These are phyloP conservation scores for Cyberlindnera nakhonratchasimensis DNA, from an alignment of 805 yeast genomes.

Conservation along the genomic window DNA sequence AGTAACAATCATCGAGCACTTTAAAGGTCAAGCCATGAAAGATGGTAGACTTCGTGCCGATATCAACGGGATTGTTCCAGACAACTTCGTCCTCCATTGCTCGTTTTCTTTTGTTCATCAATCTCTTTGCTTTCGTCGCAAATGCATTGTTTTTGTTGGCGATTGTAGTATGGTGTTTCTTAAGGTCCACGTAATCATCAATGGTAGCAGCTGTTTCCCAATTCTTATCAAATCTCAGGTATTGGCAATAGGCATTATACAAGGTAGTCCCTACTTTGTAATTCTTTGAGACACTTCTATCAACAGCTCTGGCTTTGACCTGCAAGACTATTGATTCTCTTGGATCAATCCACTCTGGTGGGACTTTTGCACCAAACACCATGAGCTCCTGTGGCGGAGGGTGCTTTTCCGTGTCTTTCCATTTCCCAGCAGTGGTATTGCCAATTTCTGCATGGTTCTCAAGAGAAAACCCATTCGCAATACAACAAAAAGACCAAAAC, in stretches of 20 bases:
- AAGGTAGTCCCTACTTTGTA: slow-evolving; percentile 70
- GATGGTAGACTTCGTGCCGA: slow-evolving; percentile 30
- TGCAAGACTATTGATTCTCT: slow-evolving; percentile 73
- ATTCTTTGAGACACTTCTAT: slow-evolving; percentile 40
- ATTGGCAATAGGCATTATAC: slow-evolving; percentile 69
- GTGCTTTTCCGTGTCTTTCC: slow-evolving; percentile 44
- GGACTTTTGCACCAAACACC: slow-evolving; percentile 57
- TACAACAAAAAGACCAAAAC: slow-evolving; percentile 67
- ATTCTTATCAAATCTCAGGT: slow-evolving; percentile 66
- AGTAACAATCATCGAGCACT: slow-evolving; percentile 48
- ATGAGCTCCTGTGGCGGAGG: slow-evolving; percentile 42
- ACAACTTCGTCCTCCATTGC: slow-evolving; percentile 23
- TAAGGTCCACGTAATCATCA: slow-evolving; percentile 46
- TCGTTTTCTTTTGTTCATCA: slow-evolving; percentile 17
- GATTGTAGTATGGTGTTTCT: slow-evolving; percentile 20
- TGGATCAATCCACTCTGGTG: slow-evolving; percentile 80
- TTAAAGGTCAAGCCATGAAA: slow-evolving; percentile 47
- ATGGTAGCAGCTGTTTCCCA: slow-evolving; percentile 53
- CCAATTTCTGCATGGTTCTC: slow-evolving; percentile 60
- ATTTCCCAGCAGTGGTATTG: slow-evolving; percentile 52
- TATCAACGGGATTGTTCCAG: slow-evolving; percentile 21
- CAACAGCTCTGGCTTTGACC: slow-evolving; percentile 75
- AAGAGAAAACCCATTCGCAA: slow-evolving; percentile 79
- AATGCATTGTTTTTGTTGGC: slow-evolving; percentile 23
- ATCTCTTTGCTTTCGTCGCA: slow-evolving; percentile 25